A percentile compares a stretch with the other conserved stretches of the same genome.
Evolutionary conservation across 768 basidiomycete species (phyloP).

Genomic region (Cubamyces lactineus): DNA sequence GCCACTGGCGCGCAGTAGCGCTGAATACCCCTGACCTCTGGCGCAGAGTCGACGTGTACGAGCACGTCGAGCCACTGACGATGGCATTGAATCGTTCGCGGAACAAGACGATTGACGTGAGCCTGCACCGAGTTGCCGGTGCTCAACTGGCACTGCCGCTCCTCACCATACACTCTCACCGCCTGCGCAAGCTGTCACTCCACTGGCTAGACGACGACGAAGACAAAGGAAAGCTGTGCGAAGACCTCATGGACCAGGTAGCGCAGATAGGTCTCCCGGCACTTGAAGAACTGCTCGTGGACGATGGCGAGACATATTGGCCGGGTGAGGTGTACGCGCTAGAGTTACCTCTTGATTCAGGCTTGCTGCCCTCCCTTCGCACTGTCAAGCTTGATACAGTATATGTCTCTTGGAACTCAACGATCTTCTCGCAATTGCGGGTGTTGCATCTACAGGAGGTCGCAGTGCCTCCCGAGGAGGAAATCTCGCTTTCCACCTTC

Average conservation of each 20-base stretch:
- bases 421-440: not conserved
- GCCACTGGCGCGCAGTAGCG: not conserved
- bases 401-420: constrained; percentile 1
- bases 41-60: not conserved
- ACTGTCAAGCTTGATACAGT: not conserved
- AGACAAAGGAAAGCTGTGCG: no score
- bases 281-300: not conserved
- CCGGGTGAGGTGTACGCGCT: no score
- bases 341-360: not conserved
- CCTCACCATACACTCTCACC: not conserved
- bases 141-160: not conserved
- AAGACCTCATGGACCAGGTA: no score
- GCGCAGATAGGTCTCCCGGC: no score
- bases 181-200: not conserved
- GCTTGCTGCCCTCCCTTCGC: not conserved
- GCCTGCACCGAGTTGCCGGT: not conserved
- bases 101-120: not conserved
- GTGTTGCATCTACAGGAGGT: not conserved
- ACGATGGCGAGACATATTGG: no score
- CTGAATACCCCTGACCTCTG: not conserved
- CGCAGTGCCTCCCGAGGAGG: not conserved
- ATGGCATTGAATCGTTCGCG: not conserved
- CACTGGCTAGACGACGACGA: not conserved
- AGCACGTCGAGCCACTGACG: not conserved
- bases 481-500: not conserved